Evolutionary conservation across 176 grass and related monocot species (phyloP).

Genomic region (Leersia perrieri): DNA sequence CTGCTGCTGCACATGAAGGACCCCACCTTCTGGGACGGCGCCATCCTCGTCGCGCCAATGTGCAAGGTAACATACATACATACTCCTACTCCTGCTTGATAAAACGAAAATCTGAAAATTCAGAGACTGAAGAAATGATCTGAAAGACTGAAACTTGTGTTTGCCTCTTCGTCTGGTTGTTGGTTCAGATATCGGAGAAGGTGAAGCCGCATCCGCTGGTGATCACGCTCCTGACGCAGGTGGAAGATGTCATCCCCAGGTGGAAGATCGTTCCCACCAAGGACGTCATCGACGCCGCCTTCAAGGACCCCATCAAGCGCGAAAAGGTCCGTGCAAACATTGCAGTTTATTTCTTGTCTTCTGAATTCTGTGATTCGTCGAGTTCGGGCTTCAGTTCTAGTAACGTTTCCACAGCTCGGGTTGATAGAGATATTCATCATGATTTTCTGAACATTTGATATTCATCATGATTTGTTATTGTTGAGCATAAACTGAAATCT

Average conservation of each 20-base stretch:
- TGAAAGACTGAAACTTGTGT: not conserved
- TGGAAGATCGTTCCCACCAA: conserved; percentile 96
- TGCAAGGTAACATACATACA: conserved; percentile 65
- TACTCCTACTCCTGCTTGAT: too few relatives aligned
- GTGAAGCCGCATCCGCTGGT: conserved; percentile 85
- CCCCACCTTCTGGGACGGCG: conserved; percentile 83
- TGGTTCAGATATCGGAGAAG: conserved; percentile 79
- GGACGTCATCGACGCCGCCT: conserved; percentile 87
- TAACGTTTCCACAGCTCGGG: too few relatives aligned
- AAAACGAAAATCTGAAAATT: not conserved
- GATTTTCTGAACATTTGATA: not conserved
- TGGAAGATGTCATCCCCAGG: conserved; percentile 84
- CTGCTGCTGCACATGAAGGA: conserved; percentile 78
- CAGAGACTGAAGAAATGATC: too few relatives aligned
- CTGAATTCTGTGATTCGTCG: not conserved
- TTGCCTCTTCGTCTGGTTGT: not conserved
- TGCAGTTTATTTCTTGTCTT: not conserved
- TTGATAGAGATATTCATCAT: too few relatives aligned
- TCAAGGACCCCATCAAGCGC: conserved; percentile 83
- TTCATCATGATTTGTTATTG: not conserved
- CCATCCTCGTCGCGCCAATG: conserved; percentile 82
- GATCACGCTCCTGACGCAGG: conserved; percentile 61
- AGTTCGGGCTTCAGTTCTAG: too few relatives aligned
- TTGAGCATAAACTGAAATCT: not conserved
- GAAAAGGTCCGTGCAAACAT: conserved; percentile 48